phyloP scores from a whole-genome alignment of 257 asterid species.

The Petunia secreta region DNA sequence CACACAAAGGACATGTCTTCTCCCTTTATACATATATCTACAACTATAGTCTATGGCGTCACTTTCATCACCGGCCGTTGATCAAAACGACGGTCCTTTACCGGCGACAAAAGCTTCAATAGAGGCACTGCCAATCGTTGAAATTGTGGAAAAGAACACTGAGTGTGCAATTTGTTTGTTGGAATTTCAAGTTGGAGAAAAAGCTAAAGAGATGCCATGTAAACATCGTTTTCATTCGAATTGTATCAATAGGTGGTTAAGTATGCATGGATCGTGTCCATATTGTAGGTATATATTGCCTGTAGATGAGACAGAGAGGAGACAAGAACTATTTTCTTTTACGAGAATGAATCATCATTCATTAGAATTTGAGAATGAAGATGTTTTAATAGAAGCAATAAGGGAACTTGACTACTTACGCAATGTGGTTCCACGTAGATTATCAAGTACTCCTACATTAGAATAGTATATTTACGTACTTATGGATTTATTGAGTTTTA shows the following conservation, averaged over 20 bases:
- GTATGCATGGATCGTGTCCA: conserved; percentile 54
- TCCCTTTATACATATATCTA: too few relatives aligned
- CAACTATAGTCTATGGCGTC: not conserved
- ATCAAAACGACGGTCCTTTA: too few relatives aligned
- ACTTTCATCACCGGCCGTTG: too few relatives aligned
- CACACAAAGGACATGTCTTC: not conserved
- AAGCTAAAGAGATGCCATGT: conserved; percentile 59
- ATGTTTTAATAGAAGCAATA: too few relatives aligned
- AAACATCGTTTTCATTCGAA: conserved; percentile 43
- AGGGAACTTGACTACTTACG: too few relatives aligned
- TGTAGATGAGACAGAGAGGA: not conserved
- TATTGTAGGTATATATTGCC: conserved; percentile 54
- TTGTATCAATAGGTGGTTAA: conserved; percentile 53
- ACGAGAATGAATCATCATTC: too few relatives aligned
- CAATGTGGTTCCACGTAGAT: too few relatives aligned
- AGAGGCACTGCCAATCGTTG: conserved; percentile 16
- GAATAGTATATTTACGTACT: too few relatives aligned
- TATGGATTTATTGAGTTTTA: too few relatives aligned
- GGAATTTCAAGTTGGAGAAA: conserved; percentile 28
- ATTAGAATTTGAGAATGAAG: too few relatives aligned
- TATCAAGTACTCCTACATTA: too few relatives aligned
- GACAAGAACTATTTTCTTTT: too few relatives aligned
- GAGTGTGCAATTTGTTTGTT: conserved; percentile 31
- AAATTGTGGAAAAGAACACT: not conserved
- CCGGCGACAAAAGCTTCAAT: not conserved